Evolutionary conservation across 257 asterid genomes (phyloP).

Genomic region (Solanum appendiculatum): DNA sequence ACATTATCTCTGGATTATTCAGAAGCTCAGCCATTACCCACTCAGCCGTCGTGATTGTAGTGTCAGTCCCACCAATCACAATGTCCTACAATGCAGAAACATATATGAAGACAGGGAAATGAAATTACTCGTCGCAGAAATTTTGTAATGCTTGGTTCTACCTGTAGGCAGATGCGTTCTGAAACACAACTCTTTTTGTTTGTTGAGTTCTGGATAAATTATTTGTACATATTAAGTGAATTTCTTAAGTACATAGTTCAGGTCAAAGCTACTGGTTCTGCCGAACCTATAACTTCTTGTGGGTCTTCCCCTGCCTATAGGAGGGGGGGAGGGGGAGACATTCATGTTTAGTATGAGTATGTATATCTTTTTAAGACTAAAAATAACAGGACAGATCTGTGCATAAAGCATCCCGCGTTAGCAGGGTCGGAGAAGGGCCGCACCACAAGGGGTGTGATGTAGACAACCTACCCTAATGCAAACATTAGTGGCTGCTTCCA

Average conservation of each 20-base stretch:
- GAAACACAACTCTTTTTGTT: background rate
- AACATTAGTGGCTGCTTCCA: background rate
- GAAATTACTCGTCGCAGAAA: background rate
- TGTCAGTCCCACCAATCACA: slow-evolving; percentile 26
- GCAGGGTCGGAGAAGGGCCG: background rate
- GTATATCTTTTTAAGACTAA: background rate
- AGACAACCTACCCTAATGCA: background rate
- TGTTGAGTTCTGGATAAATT: background rate
- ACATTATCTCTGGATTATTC: slow-evolving; percentile 6
- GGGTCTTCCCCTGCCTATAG: background rate
- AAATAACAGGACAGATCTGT: no score
- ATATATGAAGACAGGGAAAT: background rate
- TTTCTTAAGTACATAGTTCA: background rate
- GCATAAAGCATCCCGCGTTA: background rate
- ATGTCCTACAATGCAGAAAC: slow-evolving; percentile 11
- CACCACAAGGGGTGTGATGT: background rate
- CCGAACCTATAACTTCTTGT: background rate
- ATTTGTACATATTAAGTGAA: background rate
- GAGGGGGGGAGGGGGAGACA: background rate
- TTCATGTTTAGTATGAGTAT: background rate
- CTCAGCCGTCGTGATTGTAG: slow-evolving; percentile 19
- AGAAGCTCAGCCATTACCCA: slow-evolving; percentile 29
- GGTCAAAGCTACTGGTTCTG: background rate
- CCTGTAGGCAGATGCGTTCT: background rate
- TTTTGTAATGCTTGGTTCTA: background rate